phyloP scores from a whole-genome alignment of 139 green algal species.

The Desmodesmus armatus region DNA sequence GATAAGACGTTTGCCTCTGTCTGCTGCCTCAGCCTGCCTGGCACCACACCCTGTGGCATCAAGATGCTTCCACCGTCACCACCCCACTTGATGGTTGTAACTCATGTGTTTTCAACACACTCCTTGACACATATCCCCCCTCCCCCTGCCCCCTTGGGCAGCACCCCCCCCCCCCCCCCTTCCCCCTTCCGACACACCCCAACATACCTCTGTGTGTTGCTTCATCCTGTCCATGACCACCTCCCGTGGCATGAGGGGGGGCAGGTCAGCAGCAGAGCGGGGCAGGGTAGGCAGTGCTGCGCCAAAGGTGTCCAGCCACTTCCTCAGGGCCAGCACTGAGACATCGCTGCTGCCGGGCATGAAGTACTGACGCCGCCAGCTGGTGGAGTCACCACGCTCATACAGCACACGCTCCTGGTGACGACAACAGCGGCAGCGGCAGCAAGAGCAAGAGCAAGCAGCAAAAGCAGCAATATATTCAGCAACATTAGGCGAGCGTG shows the following conservation, averaged over 20 bases:
- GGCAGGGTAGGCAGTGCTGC: conserved; percentile 16
- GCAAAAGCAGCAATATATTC: neutral
- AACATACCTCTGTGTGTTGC: no score
- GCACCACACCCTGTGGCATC: no score
- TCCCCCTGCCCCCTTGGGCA: neutral
- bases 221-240: conserved; percentile 28
- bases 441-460: neutral
- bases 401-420: conserved; percentile 35
- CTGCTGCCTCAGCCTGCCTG: no score
- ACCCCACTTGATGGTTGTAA: no score
- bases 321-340: conserved; percentile 30
- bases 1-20: no score
- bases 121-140: no score
- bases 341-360: conserved; percentile 39
- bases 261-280: neutral
- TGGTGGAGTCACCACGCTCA: conserved; percentile 9
- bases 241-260: conserved; percentile 14
- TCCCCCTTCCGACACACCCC: no score
- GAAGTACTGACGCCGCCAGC: conserved; percentile 44
- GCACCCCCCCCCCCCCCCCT: neutral
- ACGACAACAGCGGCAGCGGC: neutral
- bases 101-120: no score
- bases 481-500: neutral
- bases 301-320: conserved; percentile 46
- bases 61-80: no score